A percentile compares a stretch with the other conserved stretches of the same genome.
These are phyloP conservation scores for Bipolaris bicolor DNA, from an alignment of 2,329 filamentous ascomycete genomes.

Conservation along the genomic window DNA sequence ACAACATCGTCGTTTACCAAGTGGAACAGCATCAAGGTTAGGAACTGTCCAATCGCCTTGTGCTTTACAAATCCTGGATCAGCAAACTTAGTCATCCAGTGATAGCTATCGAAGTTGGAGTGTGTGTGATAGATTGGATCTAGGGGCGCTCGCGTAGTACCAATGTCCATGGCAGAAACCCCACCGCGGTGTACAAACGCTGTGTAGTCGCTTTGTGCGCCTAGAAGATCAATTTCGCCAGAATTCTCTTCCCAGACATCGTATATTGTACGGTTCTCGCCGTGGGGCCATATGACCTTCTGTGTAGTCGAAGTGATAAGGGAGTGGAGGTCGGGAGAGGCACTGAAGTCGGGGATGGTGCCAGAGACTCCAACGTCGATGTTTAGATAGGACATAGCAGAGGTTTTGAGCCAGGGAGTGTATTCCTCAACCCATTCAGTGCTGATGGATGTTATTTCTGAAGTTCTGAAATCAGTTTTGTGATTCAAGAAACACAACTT, in stretches of 20 bases:
- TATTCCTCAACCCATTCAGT: slow-evolving; percentile 58
- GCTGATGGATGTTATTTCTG: slow-evolving; percentile 32
- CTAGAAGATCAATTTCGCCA: slow-evolving; percentile 51
- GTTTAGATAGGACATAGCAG: slow-evolving; percentile 57
- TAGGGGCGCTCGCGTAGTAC: slow-evolving; percentile 42
- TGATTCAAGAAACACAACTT: background rate
- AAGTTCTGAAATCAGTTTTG: background rate
- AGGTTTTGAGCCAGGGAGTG: slow-evolving; percentile 53
- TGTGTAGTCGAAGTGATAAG: slow-evolving; percentile 43
- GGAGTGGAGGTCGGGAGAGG: slow-evolving; percentile 50
- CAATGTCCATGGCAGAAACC: slow-evolving; percentile 51
- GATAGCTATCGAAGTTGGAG: slow-evolving; percentile 54
- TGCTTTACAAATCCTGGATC: slow-evolving; percentile 59
- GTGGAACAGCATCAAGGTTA: slow-evolving; percentile 51
- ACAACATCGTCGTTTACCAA: slow-evolving; percentile 47
- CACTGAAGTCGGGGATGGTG: slow-evolving; percentile 45
- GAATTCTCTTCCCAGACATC: slow-evolving; percentile 50
- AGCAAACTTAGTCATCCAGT: slow-evolving; percentile 59
- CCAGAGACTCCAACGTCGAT: slow-evolving; percentile 56
- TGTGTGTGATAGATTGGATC: slow-evolving; percentile 57
- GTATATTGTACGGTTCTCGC: slow-evolving; percentile 52
- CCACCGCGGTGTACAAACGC: slow-evolving; percentile 53
- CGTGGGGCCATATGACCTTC: slow-evolving; percentile 49
- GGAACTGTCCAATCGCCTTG: slow-evolving; percentile 55
- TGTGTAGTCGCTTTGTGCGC: slow-evolving; percentile 55